These are phyloP conservation scores for Stentor roeselii DNA, from an alignment of 73 alveolate species.

Conservation along the genomic window DNA sequence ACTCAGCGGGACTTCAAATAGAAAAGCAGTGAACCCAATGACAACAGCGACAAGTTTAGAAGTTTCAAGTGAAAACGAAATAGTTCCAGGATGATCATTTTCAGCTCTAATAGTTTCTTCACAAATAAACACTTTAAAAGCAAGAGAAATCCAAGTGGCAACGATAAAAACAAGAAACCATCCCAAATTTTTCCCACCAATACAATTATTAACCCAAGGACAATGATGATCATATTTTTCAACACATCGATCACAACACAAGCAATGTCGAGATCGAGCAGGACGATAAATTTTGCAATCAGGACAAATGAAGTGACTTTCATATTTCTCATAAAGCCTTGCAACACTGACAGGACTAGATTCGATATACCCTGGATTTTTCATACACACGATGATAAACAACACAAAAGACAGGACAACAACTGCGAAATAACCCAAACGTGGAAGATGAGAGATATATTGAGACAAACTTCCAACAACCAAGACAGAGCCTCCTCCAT, in stretches of 20 bases:
- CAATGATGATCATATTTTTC: conserved; percentile 77
- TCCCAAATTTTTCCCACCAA: conserved; percentile 69
- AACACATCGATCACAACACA: conserved; percentile 62
- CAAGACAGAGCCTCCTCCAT: background rate
- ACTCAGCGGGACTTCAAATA: background rate
- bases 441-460: conserved; percentile 32
- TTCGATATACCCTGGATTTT: conserved; percentile 48
- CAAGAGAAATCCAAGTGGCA: background rate
- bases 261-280: conserved; percentile 61
- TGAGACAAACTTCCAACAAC: background rate
- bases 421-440: conserved; percentile 32
- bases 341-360: background rate
- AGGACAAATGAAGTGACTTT: conserved; percentile 39
- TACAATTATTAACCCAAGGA: conserved; percentile 74
- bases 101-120: background rate
- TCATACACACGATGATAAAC: conserved; percentile 32
- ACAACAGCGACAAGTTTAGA: background rate
- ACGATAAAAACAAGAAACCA: conserved; percentile 28
- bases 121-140: background rate
- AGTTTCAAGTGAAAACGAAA: background rate
- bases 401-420: conserved; percentile 8
- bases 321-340: conserved; percentile 12
- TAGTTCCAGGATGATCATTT: background rate
- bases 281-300: conserved; percentile 56
- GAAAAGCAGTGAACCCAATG: background rate